Conservation (phyloP, 176 grass and related monocot genomes). For the Oryza nivara region DNA sequence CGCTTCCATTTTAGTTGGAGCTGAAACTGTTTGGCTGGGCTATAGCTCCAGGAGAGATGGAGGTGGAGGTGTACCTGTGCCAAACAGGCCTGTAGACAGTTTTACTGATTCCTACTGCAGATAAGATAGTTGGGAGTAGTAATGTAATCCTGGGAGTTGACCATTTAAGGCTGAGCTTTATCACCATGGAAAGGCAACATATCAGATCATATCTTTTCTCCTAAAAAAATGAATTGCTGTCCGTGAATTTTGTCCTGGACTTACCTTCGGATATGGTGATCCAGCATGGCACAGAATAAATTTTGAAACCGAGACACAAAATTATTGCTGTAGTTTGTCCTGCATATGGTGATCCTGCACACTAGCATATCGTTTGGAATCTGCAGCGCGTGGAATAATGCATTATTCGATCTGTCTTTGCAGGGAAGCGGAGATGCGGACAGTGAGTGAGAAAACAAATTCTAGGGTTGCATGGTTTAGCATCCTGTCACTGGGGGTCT, state of each 20-base stretch:
- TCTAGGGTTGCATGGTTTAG: slow-evolving; percentile 88
- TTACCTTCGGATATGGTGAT: neutral
- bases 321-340: neutral
- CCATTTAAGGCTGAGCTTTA: neutral
- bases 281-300: neutral
- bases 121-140: neutral
- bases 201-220: neutral
- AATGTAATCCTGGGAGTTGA: neutral
- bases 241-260: neutral
- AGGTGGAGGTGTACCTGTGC: too few species aligned
- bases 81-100: neutral
- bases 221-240: neutral
- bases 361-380: neutral
- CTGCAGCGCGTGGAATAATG: neutral
- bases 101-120: neutral
- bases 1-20: too few species aligned
- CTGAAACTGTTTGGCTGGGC: too few species aligned
- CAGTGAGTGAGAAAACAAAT: slow-evolving; percentile 92
- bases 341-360: neutral
- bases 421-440: slow-evolving; percentile 89
- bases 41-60: too few species aligned
- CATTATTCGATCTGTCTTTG: slow-evolving; percentile 33
- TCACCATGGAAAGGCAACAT: neutral
- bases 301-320: neutral
- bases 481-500: slow-evolving; percentile 80